Conservation (phyloP, 805 yeast genomes). For the Kodamaea kakaduensis region DNA sequence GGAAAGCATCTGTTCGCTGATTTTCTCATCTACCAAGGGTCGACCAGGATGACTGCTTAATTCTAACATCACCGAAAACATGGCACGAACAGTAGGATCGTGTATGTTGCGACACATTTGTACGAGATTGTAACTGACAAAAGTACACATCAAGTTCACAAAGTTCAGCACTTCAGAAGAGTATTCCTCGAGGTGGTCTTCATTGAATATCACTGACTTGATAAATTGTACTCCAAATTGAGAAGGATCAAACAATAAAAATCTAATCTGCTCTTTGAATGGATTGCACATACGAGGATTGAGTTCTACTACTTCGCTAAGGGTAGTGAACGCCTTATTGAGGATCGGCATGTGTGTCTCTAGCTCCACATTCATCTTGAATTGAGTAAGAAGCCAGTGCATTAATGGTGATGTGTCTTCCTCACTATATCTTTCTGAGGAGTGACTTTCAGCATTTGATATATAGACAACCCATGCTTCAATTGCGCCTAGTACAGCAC, state of each 20-base stretch:
- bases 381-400: constrained; percentile 8
- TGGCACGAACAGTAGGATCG: constrained; percentile 31
- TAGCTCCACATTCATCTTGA: not conserved
- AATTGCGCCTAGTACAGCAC: constrained; percentile 23
- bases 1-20: constrained; percentile 49
- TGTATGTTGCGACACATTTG: constrained; percentile 38
- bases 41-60: constrained; percentile 54
- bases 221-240: constrained; percentile 45
- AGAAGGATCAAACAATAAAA: constrained; percentile 36
- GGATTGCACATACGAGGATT: constrained; percentile 39
- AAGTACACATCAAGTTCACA: constrained; percentile 43
- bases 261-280: constrained; percentile 26
- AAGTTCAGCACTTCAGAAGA: constrained; percentile 38
- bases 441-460: constrained; percentile 32
- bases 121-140: constrained; percentile 45
- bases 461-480: constrained; percentile 37
- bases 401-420: constrained; percentile 23
- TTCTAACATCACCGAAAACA: constrained; percentile 47
- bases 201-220: constrained; percentile 24
- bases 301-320: constrained; percentile 45
- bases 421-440: constrained; percentile 27
- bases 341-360: constrained; percentile 12
- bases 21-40: constrained; percentile 57
- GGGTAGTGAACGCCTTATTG: constrained; percentile 24
- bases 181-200: constrained; percentile 25